Conservation (phyloP, 257 asterid species). For the Pogostemon cablin region DNA sequence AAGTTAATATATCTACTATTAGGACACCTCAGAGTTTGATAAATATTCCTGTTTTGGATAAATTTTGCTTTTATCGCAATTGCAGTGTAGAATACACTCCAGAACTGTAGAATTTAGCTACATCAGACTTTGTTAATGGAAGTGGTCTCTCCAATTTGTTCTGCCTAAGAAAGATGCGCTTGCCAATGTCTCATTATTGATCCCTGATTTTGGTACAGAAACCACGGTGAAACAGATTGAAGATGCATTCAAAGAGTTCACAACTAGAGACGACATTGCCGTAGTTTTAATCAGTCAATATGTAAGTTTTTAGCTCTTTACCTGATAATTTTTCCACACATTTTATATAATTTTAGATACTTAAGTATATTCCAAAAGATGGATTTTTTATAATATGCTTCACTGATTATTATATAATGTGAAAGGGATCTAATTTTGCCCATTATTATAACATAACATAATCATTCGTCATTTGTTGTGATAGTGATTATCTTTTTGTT, state of each 20-base stretch:
- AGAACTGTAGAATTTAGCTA: neutral
- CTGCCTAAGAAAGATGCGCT: slow-evolving; percentile 2
- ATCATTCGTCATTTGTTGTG: neutral
- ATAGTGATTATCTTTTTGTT: neutral
- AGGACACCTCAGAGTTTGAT: neutral
- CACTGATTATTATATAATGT: too few relatives aligned
- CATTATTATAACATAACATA: too few relatives aligned
- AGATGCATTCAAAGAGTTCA: slow-evolving; percentile 89
- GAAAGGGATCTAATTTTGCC: too few relatives aligned
- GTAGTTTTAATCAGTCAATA: slow-evolving; percentile 90
- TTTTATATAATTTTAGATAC: neutral
- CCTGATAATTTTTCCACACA: slow-evolving; percentile 6
- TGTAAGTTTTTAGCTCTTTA: slow-evolving; percentile 48
- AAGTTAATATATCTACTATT: neutral
- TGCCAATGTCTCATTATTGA: slow-evolving; percentile 16
- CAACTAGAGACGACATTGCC: slow-evolving; percentile 84
- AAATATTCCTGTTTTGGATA: neutral
- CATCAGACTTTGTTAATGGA: neutral
- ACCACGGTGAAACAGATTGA: slow-evolving; percentile 84
- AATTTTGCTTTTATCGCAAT: neutral
- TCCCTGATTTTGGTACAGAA: slow-evolving; percentile 50
- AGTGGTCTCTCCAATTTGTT: slow-evolving; percentile 15
- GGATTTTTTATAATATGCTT: too few relatives aligned
- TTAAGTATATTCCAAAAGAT: too few relatives aligned
- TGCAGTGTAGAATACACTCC: neutral